Conservation (phyloP, 805 yeast genomes). For the Candida oleophila region DNA sequence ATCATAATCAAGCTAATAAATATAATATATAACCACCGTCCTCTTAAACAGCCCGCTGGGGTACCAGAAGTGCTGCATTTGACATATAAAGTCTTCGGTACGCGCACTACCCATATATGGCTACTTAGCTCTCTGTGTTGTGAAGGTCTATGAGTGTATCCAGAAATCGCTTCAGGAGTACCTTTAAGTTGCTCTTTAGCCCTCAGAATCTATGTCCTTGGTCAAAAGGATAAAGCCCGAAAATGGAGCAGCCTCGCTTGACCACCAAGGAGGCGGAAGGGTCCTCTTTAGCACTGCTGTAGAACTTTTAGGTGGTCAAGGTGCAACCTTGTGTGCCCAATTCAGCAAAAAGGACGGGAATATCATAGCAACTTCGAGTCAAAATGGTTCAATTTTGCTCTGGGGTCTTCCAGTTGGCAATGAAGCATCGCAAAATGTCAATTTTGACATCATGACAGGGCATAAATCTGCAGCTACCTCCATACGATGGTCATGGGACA, state of each 20-base stretch:
- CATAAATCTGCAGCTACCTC: conserved; percentile 68
- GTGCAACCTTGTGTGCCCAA: conserved; percentile 49
- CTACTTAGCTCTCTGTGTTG: too few relatives aligned
- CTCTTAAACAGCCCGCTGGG: too few relatives aligned
- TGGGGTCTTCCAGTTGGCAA: conserved; percentile 43
- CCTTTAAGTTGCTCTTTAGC: too few relatives aligned
- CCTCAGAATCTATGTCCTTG: conserved; percentile 1
- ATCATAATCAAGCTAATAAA: neutral
- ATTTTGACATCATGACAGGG: conserved; percentile 49
- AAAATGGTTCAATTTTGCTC: conserved; percentile 49
- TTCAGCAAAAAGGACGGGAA: conserved; percentile 51
- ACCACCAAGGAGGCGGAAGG: neutral
- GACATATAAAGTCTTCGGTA: too few relatives aligned
- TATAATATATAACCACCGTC: too few relatives aligned
- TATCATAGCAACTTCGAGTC: conserved; percentile 60
- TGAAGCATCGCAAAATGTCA: conserved; percentile 21
- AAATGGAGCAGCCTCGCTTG: neutral
- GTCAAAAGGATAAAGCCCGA: neutral
- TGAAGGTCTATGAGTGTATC: too few relatives aligned
- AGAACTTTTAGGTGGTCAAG: conserved; percentile 51
- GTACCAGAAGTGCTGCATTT: too few relatives aligned
- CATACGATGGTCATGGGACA: conserved; percentile 52
- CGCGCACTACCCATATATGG: neutral
- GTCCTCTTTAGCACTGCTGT: conserved; percentile 28
- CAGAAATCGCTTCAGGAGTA: too few relatives aligned